Evolutionary conservation across 345 rosid species (phyloP).

Genomic region (Schrenkiella parvula): DNA sequence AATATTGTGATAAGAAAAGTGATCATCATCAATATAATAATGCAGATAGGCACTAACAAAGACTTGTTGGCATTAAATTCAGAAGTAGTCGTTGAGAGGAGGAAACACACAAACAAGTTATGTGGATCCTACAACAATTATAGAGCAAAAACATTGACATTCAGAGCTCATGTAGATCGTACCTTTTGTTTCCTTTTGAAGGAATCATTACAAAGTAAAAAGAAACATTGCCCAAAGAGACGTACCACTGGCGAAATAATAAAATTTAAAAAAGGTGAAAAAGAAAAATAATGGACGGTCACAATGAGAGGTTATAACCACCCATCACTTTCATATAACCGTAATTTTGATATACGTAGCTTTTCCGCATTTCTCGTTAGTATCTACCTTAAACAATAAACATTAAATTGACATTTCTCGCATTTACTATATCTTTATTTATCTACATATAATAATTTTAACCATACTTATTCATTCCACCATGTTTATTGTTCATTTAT

Average conservation of each 20-base stretch:
- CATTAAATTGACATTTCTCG: constrained; percentile 11
- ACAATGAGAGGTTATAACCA: constrained; percentile 18
- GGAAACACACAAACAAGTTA: constrained; percentile 12
- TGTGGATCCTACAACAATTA: constrained; percentile 18
- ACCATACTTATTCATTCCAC: not conserved
- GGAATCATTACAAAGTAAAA: constrained; percentile 14
- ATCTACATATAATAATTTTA: no score
- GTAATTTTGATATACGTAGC: constrained; percentile 3
- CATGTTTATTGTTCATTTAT: not conserved
- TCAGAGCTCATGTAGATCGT: constrained; percentile 16
- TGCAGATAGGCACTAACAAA: not conserved
- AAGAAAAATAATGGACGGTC: constrained; percentile 20
- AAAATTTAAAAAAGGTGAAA: not conserved
- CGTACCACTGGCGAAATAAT: not conserved
- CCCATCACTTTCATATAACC: constrained; percentile 29
- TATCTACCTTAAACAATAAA: not conserved
- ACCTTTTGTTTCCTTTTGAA: constrained; percentile 16
- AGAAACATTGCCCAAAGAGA: not conserved
- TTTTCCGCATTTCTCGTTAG: not conserved
- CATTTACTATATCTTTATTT: not conserved
- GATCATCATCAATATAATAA: not conserved
- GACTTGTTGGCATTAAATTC: not conserved
- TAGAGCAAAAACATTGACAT: constrained; percentile 10
- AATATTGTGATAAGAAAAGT: not conserved
- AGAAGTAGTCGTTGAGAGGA: not conserved